Evolutionary conservation across 1,139 yeast species (phyloP).

Genomic region (Yamadazyma atmosphaerica): DNA sequence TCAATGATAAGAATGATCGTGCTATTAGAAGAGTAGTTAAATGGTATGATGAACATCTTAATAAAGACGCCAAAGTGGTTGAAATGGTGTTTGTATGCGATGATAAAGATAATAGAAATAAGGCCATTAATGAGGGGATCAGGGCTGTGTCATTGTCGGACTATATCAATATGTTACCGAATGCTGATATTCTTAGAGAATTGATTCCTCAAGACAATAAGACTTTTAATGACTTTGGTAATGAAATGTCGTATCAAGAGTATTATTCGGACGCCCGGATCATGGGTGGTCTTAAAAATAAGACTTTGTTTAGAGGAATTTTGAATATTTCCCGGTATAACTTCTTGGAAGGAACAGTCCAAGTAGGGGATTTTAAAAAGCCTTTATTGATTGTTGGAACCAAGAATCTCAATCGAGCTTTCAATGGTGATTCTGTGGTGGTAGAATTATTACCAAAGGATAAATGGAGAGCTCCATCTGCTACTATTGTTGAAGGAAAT

Average conservation of each 20-base stretch:
- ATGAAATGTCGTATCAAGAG: constrained; percentile 68
- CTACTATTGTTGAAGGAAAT: constrained; percentile 76
- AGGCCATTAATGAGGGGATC: constrained; percentile 57
- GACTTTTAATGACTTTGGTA: constrained; percentile 21
- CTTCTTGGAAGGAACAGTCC: constrained; percentile 82
- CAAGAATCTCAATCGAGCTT: constrained; percentile 83
- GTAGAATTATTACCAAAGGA: constrained; percentile 84
- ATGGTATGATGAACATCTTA: constrained; percentile 74
- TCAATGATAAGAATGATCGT: constrained; percentile 90
- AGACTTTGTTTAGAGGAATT: constrained; percentile 83
- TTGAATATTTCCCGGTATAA: constrained; percentile 83
- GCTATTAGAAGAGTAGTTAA: constrained; percentile 76
- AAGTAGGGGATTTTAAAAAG: constrained; percentile 70
- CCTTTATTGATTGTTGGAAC: constrained; percentile 84
- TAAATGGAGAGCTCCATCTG: constrained; percentile 87
- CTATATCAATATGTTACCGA: constrained; percentile 71
- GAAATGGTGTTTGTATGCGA: constrained; percentile 70
- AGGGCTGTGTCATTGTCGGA: constrained; percentile 57
- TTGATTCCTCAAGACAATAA: constrained; percentile 60
- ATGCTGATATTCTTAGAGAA: constrained; percentile 77
- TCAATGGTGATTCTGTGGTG: constrained; percentile 88
- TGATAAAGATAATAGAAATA: constrained; percentile 65
- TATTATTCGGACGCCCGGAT: constrained; percentile 79
- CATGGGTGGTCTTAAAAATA: constrained; percentile 88
- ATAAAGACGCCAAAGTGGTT: constrained; percentile 39